Conservation (phyloP, 768 basidiomycete genomes). For the Lactarius trivialis region DNA sequence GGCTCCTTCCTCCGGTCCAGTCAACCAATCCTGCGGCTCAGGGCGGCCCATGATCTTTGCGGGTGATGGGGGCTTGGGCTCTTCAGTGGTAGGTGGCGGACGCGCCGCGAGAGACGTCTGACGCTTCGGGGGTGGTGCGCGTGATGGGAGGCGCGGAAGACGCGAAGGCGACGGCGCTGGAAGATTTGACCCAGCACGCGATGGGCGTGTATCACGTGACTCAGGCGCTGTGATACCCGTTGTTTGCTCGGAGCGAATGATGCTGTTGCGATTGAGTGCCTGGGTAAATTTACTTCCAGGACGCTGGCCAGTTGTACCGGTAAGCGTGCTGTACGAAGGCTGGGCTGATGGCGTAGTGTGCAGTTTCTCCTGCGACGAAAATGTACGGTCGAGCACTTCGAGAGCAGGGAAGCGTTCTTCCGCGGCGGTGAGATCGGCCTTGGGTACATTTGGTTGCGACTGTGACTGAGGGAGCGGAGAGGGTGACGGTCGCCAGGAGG, state of each 20-base stretch:
- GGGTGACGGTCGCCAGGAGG: slow-evolving; percentile 17
- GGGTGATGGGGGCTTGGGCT: slow-evolving; percentile 22
- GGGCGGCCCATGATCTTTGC: slow-evolving; percentile 27
- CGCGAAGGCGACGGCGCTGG: slow-evolving; percentile 21
- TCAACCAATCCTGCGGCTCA: slow-evolving; percentile 62
- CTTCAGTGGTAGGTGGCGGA: neutral
- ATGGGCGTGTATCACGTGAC: slow-evolving; percentile 15
- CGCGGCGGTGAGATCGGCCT: slow-evolving; percentile 41
- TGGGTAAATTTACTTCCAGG: slow-evolving; percentile 12
- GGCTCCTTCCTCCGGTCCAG: slow-evolving; percentile 55
- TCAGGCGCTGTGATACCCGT: slow-evolving; percentile 50
- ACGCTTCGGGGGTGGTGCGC: slow-evolving; percentile 47
- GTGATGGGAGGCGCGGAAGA: slow-evolving; percentile 26
- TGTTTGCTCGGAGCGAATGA: slow-evolving; percentile 49
- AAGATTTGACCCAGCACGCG: slow-evolving; percentile 11
- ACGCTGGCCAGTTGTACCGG: slow-evolving; percentile 1
- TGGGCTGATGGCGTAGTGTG: neutral
- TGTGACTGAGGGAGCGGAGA: slow-evolving; percentile 7
- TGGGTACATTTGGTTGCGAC: slow-evolving; percentile 24
- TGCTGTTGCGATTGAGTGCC: slow-evolving; percentile 29
- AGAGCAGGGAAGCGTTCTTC: slow-evolving; percentile 84
- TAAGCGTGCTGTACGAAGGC: neutral
- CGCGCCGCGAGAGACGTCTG: slow-evolving; percentile 33
- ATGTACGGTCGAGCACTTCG: slow-evolving; percentile 69
- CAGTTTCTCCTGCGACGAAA: slow-evolving; percentile 24